phyloP scores from a whole-genome alignment of 2,329 filamentous ascomycete genomes.

The Colletotrichum graminicola region DNA sequence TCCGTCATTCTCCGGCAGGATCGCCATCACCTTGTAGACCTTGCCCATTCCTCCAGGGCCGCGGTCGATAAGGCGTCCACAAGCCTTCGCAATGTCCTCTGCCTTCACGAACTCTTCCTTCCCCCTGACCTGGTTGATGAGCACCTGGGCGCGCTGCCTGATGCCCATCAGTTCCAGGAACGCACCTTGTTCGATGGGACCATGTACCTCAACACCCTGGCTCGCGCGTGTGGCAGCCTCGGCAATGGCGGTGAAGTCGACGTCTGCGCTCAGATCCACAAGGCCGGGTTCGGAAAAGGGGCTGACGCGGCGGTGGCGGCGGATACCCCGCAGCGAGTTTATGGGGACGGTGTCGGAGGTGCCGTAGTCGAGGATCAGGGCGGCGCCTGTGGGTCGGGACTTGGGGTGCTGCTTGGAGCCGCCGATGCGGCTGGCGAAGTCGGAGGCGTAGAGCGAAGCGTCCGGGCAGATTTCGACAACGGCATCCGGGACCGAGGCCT shows the following conservation, averaged over 20 bases:
- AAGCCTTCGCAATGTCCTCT: conserved; percentile 77
- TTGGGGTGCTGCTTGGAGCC: conserved; percentile 71
- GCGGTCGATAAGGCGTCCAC: conserved; percentile 86
- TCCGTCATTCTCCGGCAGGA: conserved; percentile 84
- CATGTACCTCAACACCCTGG: conserved; percentile 88
- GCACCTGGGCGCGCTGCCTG: conserved; percentile 76
- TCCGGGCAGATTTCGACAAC: conserved; percentile 93
- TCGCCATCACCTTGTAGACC: conserved; percentile 92
- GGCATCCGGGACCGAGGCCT: conserved; percentile 70
- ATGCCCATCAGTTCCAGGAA: conserved; percentile 90
- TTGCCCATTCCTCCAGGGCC: conserved; percentile 91
- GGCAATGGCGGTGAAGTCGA: conserved; percentile 90
- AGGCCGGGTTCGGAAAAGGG: conserved; percentile 84
- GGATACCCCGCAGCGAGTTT: conserved; percentile 92
- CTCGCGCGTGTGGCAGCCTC: conserved; percentile 83
- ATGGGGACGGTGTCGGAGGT: conserved; percentile 81
- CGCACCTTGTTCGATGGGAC: conserved; percentile 85
- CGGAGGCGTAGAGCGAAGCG: conserved; percentile 80
- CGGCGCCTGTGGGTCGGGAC: conserved; percentile 79
- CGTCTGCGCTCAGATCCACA: conserved; percentile 91
- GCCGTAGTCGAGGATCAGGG: conserved; percentile 96
- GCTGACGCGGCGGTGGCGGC: conserved; percentile 79
- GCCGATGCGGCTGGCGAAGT: conserved; percentile 88
- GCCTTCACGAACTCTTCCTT: conserved; percentile 63
- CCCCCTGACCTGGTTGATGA: conserved; percentile 66